Evolutionary conservation across 306 rosid species (phyloP).

Genomic region (Lathyrus sativus): DNA sequence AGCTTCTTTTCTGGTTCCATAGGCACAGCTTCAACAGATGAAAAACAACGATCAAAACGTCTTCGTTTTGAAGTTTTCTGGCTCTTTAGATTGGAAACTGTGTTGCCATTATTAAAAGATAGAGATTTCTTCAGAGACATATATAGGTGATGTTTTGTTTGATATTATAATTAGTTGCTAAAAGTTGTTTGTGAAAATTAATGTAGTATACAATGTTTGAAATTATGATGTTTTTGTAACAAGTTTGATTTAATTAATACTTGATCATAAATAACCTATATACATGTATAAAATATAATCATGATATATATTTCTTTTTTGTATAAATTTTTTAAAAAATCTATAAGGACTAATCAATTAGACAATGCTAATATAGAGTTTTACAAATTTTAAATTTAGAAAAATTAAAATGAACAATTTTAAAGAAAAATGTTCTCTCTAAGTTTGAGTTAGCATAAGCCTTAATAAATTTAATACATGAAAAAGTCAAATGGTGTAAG

Average conservation of each 20-base stretch:
- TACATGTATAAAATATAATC: no score
- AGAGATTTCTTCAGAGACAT: slow-evolving; percentile 83
- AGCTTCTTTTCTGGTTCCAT: slow-evolving; percentile 71
- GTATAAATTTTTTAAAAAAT: no score
- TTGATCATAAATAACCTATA: background rate
- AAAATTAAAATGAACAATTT: no score
- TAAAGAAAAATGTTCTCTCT: no score
- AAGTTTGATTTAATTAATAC: slow-evolving; percentile 32
- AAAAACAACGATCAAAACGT: slow-evolving; percentile 52
- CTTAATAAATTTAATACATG: background rate
- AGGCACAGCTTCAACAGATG: slow-evolving; percentile 54
- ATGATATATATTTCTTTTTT: no score
- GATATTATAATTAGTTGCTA: slow-evolving; percentile 9
- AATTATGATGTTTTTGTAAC: slow-evolving; percentile 26
- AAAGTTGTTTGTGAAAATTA: slow-evolving; percentile 16
- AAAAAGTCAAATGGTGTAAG: background rate
- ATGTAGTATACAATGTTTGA: background rate
- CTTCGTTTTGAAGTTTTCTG: slow-evolving; percentile 27
- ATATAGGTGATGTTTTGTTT: slow-evolving; percentile 31
- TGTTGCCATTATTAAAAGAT: slow-evolving; percentile 52
- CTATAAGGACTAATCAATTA: no score
- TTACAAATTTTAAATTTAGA: no score
- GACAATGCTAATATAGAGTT: no score
- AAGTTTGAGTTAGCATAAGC: no score
- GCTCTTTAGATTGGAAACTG: slow-evolving; percentile 8